Evolutionary conservation across 768 basidiomycete genomes (phyloP), one percentile per base, ranked within the genome.

Genomic region (Cubamyces lactineus): DNA sequence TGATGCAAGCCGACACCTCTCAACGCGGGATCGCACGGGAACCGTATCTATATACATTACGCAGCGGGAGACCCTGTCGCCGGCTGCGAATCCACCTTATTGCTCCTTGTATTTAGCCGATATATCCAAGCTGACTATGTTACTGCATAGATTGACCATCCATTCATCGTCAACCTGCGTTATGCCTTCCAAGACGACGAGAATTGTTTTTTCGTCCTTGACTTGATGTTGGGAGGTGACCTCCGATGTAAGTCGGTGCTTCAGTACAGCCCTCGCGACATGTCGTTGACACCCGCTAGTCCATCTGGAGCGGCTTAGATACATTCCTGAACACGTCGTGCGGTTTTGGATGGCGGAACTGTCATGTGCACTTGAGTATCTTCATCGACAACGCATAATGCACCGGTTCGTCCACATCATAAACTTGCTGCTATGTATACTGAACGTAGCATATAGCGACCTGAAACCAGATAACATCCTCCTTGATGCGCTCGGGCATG

Each of bases 161-260:
- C 92, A 21, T 96, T 93, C 72, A 78, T 96, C 48, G 91, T 93
- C 63, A 96, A 96, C 74, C 74, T 96, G 67, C 88, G 93, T 40
- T 97, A 96, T 72, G 96, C 96, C 5, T 98, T 98, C 74, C 96
- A 98, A 73, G 96, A 98, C 71, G 96, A 97, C 68, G 88, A 92
- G 66, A 96, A 97, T 73, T 96, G 96, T 70, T 98, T 98, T 81
- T 97, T 98, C 77, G 95, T 98, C 7, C 79, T 98, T 59, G 96
- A 98, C 74, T 83, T 98, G 50, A 97, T 97, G 95, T 80, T 97
- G 0, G 96, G 96, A 30, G 96, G 96, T 12, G 94, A 98, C 76
- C 77, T 98, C 69, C 84, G 96, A 75, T 91, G 89, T 98, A 70
- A 70, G 53, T 41, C 24, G 23, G 59, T 39, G 7, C 28, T 21